A percentile compares a stretch with the other conserved stretches of the same genome.
phyloP scores from a whole-genome alignment of 1,284 basidiomycete species.

The Inonotus obliquus region DNA sequence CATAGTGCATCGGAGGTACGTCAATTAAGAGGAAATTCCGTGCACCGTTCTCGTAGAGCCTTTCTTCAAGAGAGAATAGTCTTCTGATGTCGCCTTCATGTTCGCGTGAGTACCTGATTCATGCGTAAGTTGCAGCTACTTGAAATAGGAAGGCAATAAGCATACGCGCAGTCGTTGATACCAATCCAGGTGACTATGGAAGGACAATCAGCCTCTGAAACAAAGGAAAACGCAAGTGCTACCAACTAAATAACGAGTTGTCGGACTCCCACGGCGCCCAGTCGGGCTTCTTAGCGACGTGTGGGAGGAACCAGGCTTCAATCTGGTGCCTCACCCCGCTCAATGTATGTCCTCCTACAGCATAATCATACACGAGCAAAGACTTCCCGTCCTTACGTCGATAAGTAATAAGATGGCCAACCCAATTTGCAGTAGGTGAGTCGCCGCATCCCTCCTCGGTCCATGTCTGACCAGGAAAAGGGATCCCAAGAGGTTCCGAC shows the following conservation, averaged over 20 bases:
- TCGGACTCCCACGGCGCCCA: constrained; percentile 39
- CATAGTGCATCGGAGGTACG: constrained; percentile 53
- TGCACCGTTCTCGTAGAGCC: constrained; percentile 44
- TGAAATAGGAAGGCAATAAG: too few relatives aligned
- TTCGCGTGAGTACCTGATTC: constrained; percentile 13
- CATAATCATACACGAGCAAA: constrained; percentile 48
- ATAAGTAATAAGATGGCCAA: constrained; percentile 42
- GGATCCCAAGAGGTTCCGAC: constrained; percentile 40
- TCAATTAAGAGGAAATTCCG: constrained; percentile 63
- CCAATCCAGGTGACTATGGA: constrained; percentile 60
- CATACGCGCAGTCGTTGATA: constrained; percentile 63
- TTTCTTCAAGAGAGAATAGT: constrained; percentile 41
- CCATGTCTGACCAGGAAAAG: constrained; percentile 42
- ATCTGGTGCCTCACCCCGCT: constrained; percentile 38
- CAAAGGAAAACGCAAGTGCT: background rate
- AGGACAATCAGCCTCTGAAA: too few relatives aligned
- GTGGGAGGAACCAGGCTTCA: constrained; percentile 32
- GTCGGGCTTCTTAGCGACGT: constrained; percentile 33
- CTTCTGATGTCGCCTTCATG: constrained; percentile 24
- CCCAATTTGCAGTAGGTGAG: constrained; percentile 43
- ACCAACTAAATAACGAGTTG: constrained; percentile 45
- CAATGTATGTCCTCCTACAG: constrained; percentile 41
- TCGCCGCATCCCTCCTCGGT: constrained; percentile 31
- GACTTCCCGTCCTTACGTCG: constrained; percentile 26
- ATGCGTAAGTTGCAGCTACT: too few relatives aligned